Conservation (phyloP, 306 rosid genomes). For the Castanea crenata region DNA sequence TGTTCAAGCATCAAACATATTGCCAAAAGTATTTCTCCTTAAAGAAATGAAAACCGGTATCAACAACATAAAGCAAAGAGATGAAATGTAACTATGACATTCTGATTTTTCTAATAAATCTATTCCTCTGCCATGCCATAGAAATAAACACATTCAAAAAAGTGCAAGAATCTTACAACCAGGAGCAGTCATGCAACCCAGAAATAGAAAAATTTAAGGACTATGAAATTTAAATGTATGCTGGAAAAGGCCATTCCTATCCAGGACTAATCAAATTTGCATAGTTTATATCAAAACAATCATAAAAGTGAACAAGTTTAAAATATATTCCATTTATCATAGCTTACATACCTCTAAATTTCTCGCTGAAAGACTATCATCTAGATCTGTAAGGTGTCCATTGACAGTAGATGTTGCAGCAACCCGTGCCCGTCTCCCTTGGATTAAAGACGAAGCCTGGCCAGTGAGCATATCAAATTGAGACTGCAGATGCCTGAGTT, state of each 20-base stretch:
- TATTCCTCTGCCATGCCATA: background rate
- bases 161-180: background rate
- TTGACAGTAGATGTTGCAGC: conserved; percentile 89
- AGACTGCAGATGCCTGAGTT: conserved; percentile 63
- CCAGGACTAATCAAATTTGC: background rate
- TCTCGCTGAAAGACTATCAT: conserved; percentile 81
- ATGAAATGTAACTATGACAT: background rate
- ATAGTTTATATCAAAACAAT: background rate
- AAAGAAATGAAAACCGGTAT: background rate
- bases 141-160: background rate
- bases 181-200: background rate
- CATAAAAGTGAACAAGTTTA: background rate
- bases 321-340: background rate
- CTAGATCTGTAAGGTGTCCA: conserved; percentile 75
- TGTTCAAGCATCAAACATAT: conserved; percentile 7
- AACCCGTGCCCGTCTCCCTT: conserved; percentile 92
- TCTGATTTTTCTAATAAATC: background rate
- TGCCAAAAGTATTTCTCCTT: background rate
- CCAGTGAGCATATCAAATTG: conserved; percentile 84
- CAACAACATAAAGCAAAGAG: background rate
- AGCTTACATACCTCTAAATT: conserved; percentile 67
- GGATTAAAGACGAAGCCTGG: conserved; percentile 78
- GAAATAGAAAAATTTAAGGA: background rate
- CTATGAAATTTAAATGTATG: background rate
- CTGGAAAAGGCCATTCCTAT: background rate